Conservation (phyloP, 2,329 filamentous ascomycete species). For the Proliferodiscus dingleyae region DNA sequence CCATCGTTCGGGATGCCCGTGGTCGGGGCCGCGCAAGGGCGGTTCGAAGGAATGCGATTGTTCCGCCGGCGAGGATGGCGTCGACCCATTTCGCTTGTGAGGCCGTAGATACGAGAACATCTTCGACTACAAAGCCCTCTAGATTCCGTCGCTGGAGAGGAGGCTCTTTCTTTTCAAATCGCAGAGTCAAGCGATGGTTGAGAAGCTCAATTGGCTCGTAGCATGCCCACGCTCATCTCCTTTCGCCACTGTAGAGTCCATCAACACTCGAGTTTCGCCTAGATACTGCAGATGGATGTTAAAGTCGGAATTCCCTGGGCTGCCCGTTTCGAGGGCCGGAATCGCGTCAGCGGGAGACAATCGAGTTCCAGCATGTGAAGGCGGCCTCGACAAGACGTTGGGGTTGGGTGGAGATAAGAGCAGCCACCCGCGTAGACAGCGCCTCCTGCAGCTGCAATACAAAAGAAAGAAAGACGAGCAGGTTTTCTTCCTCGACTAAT, state of each 20-base stretch:
- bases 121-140: not conserved
- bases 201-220: conserved; percentile 8
- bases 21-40: conserved; percentile 20
- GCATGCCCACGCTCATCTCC: conserved; percentile 9
- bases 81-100: conserved; percentile 30
- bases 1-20: conserved; percentile 26
- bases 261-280: not conserved
- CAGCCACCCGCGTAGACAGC: not conserved
- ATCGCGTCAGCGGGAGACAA: not conserved
- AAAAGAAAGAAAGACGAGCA: no score
- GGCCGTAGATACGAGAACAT: conserved; percentile 35
- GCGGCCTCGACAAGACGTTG: not conserved
- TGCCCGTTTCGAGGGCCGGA: not conserved
- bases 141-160: not conserved
- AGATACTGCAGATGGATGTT: not conserved
- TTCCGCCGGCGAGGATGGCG: conserved; percentile 30
- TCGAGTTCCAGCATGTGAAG: not conserved
- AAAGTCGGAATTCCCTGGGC: not conserved
- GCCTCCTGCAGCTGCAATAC: no score
- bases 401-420: not conserved
- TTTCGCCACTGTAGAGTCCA: not conserved
- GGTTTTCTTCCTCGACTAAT: no score
- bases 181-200: not conserved
- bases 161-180: no score
- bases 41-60: conserved; percentile 26